These are phyloP conservation scores for Lycium barbarum DNA, from an alignment of 257 asterid genomes.

Conservation along the genomic window DNA sequence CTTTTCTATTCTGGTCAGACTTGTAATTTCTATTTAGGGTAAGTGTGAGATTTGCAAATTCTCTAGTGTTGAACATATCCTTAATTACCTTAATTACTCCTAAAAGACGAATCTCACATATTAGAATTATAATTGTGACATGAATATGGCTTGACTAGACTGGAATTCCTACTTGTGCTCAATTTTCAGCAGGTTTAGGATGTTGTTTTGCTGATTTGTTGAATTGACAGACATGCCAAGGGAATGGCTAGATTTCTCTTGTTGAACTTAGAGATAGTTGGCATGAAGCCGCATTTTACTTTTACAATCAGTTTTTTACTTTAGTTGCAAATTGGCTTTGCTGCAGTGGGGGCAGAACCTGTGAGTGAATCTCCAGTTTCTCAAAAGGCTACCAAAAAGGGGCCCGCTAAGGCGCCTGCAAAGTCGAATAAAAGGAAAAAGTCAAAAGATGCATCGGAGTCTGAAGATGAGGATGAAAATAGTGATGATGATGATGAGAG, in stretches of 20 bases:
- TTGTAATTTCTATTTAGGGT: neutral
- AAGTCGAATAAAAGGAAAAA: slow-evolving; percentile 73
- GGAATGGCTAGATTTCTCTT: neutral
- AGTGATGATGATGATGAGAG: slow-evolving; percentile 37
- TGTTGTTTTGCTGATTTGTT: slow-evolving; percentile 4
- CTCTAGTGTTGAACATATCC: neutral
- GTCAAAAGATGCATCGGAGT: slow-evolving; percentile 56
- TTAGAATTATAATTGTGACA: neutral
- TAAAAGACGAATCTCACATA: neutral
- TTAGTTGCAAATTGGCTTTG: slow-evolving; percentile 19
- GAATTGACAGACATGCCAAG: neutral
- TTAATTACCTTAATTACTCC: slow-evolving; percentile 6
- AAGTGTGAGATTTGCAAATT: neutral
- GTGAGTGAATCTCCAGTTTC: slow-evolving; percentile 39
- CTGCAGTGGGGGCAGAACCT: slow-evolving; percentile 55
- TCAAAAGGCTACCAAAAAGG: slow-evolving; percentile 50
- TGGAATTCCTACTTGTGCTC: neutral
- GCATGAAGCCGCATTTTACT: neutral
- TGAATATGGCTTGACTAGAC: neutral
- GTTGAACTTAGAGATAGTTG: slow-evolving; percentile 14
- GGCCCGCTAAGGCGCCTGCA: slow-evolving; percentile 47
- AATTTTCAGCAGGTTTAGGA: neutral
- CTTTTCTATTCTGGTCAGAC: neutral
- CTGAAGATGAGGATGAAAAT: slow-evolving; percentile 58
- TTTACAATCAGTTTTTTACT: neutral